Percentiles rank a stretch among this genome's conserved stretches.
Evolutionary conservation across 1,284 basidiomycete species (phyloP).

Genomic region (Psilocybe mexicana): DNA sequence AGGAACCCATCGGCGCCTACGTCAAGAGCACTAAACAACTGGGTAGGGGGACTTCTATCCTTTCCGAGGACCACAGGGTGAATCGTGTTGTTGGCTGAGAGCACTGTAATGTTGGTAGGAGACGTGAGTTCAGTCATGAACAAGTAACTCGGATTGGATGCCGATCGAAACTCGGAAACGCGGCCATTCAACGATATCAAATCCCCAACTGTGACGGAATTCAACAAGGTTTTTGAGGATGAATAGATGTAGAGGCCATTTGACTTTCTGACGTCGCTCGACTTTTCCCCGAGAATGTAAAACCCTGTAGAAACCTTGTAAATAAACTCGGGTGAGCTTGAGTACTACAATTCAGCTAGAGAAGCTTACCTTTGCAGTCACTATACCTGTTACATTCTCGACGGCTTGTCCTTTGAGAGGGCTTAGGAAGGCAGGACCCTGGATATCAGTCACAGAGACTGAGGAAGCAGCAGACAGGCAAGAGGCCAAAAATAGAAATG

Average conservation of each 20-base stretch:
- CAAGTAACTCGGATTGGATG: conserved; percentile 44
- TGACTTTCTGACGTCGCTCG: conserved; percentile 47
- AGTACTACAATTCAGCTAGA: not conserved
- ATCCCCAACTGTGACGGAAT: conserved; percentile 49
- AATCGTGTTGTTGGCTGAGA: conserved; percentile 49
- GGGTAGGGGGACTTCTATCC: conserved; percentile 56
- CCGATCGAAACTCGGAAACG: conserved; percentile 53
- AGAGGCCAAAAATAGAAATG: conserved; percentile 29
- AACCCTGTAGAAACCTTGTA: conserved; percentile 49
- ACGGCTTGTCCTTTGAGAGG: conserved; percentile 50
- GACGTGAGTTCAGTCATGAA: conserved; percentile 51
- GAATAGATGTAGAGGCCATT: conserved; percentile 57
- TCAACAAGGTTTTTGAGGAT: conserved; percentile 37
- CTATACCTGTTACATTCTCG: conserved; percentile 49
- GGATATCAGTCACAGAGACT: conserved; percentile 50
- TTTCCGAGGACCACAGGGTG: conserved; percentile 52
- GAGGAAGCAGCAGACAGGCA: conserved; percentile 29
- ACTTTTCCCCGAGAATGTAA: conserved; percentile 51
- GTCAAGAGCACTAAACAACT: conserved; percentile 51
- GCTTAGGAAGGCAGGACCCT: conserved; percentile 53
- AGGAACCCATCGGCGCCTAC: conserved; percentile 54
- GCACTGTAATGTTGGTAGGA: conserved; percentile 44
- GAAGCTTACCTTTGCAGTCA: conserved; percentile 51
- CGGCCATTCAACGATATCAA: conserved; percentile 46
- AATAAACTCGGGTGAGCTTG: not conserved